Base-by-base conservation (phyloP, 345 rosid species). In the Euphorbia lathyris region DNA sequence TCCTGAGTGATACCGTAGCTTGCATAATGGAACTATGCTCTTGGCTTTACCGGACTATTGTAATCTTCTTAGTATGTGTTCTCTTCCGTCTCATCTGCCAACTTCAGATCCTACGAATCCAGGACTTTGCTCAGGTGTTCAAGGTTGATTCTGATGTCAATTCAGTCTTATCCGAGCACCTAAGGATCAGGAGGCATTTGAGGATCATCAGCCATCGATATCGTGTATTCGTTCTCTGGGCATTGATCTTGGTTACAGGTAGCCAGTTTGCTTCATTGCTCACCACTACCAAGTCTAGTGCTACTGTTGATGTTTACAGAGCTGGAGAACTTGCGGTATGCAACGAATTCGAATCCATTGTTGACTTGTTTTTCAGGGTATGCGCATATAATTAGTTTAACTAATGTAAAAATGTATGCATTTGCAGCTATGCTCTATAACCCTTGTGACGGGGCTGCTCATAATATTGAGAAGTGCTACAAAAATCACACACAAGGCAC, bases 401-500 rank as follows among this genome's bases (percentile, higher is more conserved):
- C 43, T 40, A 40, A 2, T 40, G 43, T 3, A 5, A 32, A 32
- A 29, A 23, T 8, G 45, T 9, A 42, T 55, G 34, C 72, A 34
- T 0, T 52, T 74, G 77, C 88, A 94, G 98, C 81, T 90, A 38
- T 88, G 95, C 81, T 90, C 97, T 0, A 69, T 91, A 73, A 85
- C 97, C 14, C 83, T 95, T 22, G 83, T 95, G 13, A 77, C 92
- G 0, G 95, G 82, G 10, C 40, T 95, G 3, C 77, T 89, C 5
- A 84, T 95, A 77, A 68, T 92, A 60, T 25, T 95, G 63, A 79
- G 99, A 38, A 91, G 93, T 48, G 97, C 98, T 0, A 80, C 98
- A 43, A 94, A 89, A 73, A 94, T 94, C 76, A 94, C 98, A 13
- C 97, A 94, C 86, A 94, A 91, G 69, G 96, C 96, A 63, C 98